These are phyloP conservation scores for Colletotrichum lindemuthianum DNA, from an alignment of 2,329 filamentous ascomycete species.

Conservation along the genomic window DNA sequence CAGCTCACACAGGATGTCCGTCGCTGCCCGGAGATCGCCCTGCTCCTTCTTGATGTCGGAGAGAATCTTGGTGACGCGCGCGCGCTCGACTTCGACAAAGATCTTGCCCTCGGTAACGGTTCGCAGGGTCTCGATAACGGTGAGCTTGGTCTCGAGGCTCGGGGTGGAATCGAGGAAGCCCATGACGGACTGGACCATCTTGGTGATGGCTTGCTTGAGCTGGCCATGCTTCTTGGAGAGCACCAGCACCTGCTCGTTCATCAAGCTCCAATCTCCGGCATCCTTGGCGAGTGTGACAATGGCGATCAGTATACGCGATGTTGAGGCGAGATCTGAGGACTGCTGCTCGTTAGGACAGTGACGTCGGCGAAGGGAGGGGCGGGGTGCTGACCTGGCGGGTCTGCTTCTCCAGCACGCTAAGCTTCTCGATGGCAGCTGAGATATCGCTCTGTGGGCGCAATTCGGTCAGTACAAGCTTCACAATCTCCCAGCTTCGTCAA, in stretches of 20 bases:
- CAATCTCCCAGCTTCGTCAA: background rate
- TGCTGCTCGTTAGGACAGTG: slow-evolving; percentile 51
- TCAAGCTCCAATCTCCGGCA: slow-evolving; percentile 88
- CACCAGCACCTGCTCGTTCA: slow-evolving; percentile 96
- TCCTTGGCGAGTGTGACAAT: slow-evolving; percentile 97
- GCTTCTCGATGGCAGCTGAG: slow-evolving; percentile 91
- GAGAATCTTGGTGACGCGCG: slow-evolving; percentile 91
- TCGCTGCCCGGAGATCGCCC: slow-evolving; percentile 88
- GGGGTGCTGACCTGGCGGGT: slow-evolving; percentile 80
- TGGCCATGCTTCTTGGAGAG: slow-evolving; percentile 99
- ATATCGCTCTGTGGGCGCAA: slow-evolving; percentile 71
- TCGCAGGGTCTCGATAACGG: slow-evolving; percentile 92
- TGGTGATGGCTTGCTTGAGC: slow-evolving; percentile 98
- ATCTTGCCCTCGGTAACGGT: slow-evolving; percentile 99
- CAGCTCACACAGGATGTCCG: slow-evolving; percentile 94
- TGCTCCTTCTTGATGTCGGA: slow-evolving; percentile 98
- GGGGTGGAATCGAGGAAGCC: slow-evolving; percentile 88
- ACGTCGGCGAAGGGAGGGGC: slow-evolving; percentile 30
- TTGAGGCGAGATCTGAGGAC: slow-evolving; percentile 96
- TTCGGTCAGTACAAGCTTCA: background rate
- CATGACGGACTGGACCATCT: slow-evolving; percentile 99
- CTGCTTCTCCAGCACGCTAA: slow-evolving; percentile 92
- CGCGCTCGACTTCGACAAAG: slow-evolving; percentile 98
- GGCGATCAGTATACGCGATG: slow-evolving; percentile 84
- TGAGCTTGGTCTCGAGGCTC: slow-evolving; percentile 86